These are phyloP conservation scores for Trapa bicornis DNA, from an alignment of 345 rosid genomes.

Conservation along the genomic window DNA sequence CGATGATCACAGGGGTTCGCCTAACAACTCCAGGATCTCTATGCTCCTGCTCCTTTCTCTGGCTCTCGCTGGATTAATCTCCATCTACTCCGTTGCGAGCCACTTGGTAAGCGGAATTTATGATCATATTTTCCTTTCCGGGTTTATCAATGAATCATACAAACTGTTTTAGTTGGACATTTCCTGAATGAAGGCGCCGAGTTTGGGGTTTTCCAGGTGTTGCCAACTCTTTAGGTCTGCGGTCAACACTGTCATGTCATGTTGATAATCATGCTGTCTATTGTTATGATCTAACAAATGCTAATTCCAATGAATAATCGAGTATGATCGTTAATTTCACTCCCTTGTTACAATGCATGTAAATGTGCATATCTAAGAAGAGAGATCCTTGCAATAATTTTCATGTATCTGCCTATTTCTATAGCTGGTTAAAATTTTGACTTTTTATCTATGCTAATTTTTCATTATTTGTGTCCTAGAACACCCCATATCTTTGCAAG, in stretches of 20 bases:
- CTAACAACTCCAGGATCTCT: constrained; percentile 42
- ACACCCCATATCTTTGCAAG: constrained; percentile 79
- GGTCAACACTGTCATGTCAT: background rate
- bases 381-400: no score
- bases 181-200: background rate
- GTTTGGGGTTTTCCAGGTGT: no score
- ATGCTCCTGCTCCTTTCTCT: constrained; percentile 33
- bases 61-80: constrained; percentile 52
- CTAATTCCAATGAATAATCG: background rate
- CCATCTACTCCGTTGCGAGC: constrained; percentile 48
- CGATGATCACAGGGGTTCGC: constrained; percentile 79
- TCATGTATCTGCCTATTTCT: no score
- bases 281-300: background rate
- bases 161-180: background rate
- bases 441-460: constrained; percentile 2
- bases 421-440: no score
- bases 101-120: constrained; percentile 45
- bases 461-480: constrained; percentile 26
- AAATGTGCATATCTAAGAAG: no score
- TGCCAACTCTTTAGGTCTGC: background rate
- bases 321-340: background rate
- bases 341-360: background rate
- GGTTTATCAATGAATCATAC: background rate
- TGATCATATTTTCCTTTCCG: background rate
- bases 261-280: background rate